phyloP scores from a whole-genome alignment of 176 grass and related monocot genomes.

The Echinochloa phyllopogon region DNA sequence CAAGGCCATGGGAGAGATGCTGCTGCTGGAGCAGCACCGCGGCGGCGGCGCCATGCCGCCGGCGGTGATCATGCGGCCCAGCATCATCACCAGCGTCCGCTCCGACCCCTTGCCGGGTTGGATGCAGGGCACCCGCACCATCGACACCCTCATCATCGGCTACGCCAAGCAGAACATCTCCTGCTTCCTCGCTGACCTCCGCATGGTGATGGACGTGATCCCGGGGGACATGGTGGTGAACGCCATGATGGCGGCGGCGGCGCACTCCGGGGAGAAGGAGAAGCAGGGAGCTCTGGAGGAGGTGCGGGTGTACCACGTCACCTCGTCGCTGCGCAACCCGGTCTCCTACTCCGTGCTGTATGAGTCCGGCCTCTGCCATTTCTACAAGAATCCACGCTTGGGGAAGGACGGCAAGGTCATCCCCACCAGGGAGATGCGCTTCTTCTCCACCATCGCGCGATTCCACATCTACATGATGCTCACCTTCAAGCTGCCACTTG shows the following conservation, averaged over 20 bases:
- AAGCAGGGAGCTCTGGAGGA: not conserved
- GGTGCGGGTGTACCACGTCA: constrained; percentile 61
- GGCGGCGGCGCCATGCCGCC: constrained; percentile 54
- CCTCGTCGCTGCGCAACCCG: constrained; percentile 67
- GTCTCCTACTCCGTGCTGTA: constrained; percentile 45
- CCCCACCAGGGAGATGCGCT: constrained; percentile 41
- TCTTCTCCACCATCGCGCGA: constrained; percentile 55
- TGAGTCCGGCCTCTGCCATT: constrained; percentile 46
- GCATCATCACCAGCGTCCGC: constrained; percentile 69
- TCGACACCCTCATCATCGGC: constrained; percentile 72
- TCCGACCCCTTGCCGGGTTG: constrained; percentile 75
- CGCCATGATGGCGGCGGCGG: constrained; percentile 71
- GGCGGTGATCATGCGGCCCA: constrained; percentile 61
- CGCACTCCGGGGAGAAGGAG: constrained; percentile 38
- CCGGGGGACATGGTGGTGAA: constrained; percentile 94
- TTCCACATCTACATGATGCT: constrained; percentile 72
- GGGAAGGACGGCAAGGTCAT: constrained; percentile 59
- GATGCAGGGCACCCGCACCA: constrained; percentile 79
- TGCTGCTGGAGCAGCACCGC: constrained; percentile 54
- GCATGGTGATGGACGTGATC: constrained; percentile 66
- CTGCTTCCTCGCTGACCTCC: constrained; percentile 71
- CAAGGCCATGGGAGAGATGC: constrained; percentile 83
- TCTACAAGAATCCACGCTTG: constrained; percentile 65
- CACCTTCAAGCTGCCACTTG: constrained; percentile 68
- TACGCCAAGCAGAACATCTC: constrained; percentile 74